phyloP scores from a whole-genome alignment of 805 yeast species.

The Zygosaccharomyces bisporus region DNA sequence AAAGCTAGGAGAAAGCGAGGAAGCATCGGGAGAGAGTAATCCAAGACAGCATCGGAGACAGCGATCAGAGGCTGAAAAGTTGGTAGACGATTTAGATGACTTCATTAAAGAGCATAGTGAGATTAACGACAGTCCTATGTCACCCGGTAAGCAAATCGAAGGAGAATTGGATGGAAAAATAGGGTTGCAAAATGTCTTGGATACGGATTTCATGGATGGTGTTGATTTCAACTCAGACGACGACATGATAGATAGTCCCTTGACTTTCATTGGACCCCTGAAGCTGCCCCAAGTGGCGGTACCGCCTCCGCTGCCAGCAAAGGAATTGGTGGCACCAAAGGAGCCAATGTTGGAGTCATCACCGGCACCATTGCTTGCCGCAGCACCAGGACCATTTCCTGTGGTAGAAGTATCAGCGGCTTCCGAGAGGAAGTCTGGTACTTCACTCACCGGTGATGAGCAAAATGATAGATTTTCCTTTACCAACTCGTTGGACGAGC shows the following conservation, averaged over 20 bases:
- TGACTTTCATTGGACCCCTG: slow-evolving; percentile 1
- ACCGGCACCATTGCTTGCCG: neutral
- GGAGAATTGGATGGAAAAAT: neutral
- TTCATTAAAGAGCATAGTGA: slow-evolving; percentile 23
- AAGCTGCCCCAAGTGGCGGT: neutral
- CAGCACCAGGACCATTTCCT: neutral
- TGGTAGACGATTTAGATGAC: slow-evolving; percentile 34
- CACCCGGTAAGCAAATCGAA: slow-evolving; percentile 1
- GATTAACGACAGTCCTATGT: slow-evolving; percentile 5
- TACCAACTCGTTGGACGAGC: slow-evolving; percentile 18
- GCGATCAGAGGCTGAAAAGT: slow-evolving; percentile 34
- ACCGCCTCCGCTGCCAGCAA: neutral
- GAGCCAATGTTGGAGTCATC: too few relatives aligned
- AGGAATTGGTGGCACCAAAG: too few relatives aligned
- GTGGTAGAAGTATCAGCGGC: neutral
- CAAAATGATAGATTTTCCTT: slow-evolving; percentile 22
- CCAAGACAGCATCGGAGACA: slow-evolving; percentile 27
- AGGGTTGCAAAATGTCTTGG: neutral
- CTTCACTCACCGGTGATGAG: slow-evolving; percentile 8
- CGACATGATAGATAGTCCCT: neutral
- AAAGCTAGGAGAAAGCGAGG: neutral
- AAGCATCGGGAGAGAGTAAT: neutral
- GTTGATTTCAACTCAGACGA: neutral
- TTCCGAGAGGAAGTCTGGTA: slow-evolving; percentile 8
- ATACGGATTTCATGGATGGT: slow-evolving; percentile 6